Percentiles rank a stretch among this genome's conserved stretches.
Evolutionary conservation across 108 stramenopile genomes (phyloP).

Genomic region (Skeletonema costatum): DNA sequence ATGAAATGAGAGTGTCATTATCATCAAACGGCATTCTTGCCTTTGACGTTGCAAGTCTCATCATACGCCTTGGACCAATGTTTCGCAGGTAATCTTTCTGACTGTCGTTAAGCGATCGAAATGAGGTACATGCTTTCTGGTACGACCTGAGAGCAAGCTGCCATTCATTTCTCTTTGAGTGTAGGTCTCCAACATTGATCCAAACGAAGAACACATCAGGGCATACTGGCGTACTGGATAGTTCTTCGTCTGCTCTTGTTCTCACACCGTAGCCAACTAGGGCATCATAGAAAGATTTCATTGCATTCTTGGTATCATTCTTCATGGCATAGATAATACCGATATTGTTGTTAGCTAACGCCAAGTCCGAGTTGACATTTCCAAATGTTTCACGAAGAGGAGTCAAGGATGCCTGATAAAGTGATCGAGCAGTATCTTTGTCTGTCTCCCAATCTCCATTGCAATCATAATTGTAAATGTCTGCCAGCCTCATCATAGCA

Average conservation of each 20-base stretch:
- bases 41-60: conserved; percentile 20
- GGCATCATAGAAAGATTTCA: conserved; percentile 41
- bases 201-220: conserved; percentile 47
- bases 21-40: conserved; percentile 3
- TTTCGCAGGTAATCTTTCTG: conserved; percentile 9
- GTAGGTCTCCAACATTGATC: conserved; percentile 47
- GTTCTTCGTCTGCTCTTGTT: conserved; percentile 7
- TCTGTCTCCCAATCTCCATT: conserved; percentile 10
- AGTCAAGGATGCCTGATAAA: conserved; percentile 33
- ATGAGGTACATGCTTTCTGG: conserved; percentile 38
- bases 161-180: conserved; percentile 39
- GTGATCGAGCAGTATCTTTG: conserved; percentile 34
- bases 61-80: conserved; percentile 21
- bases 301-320: conserved; percentile 39
- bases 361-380: conserved; percentile 27
- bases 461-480: conserved; percentile 40
- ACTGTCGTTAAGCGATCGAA: conserved; percentile 27
- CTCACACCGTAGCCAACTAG: conserved; percentile 48
- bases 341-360: conserved; percentile 32
- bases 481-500: conserved; percentile 30
- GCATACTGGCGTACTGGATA: conserved; percentile 6
- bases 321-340: conserved; percentile 37
- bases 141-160: conserved; percentile 45
- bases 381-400: conserved; percentile 39
- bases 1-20: conserved; percentile 30